Conservation (phyloP, 768 basidiomycete genomes). For the Gautieria morchelliformis region DNA sequence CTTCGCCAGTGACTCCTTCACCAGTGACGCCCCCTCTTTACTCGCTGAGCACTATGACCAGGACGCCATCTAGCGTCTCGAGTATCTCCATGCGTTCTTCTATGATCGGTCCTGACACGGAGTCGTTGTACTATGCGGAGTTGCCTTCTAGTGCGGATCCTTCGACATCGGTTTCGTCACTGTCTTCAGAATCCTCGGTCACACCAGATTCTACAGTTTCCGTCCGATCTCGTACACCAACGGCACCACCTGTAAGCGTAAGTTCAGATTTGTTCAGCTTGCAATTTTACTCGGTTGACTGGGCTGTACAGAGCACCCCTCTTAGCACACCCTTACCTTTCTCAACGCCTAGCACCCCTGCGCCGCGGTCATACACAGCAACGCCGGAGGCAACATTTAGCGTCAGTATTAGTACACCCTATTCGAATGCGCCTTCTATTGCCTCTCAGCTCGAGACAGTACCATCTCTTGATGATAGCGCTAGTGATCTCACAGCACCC, state of each 20-base stretch:
- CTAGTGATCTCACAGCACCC: constrained; percentile 15
- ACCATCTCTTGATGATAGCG: constrained; percentile 27
- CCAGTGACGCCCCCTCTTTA: constrained; percentile 22
- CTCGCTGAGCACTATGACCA: not conserved
- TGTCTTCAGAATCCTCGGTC: constrained; percentile 7
- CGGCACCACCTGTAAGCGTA: not conserved
- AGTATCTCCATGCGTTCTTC: constrained; percentile 8
- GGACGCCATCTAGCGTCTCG: constrained; percentile 6
- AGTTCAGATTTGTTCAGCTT: not conserved
- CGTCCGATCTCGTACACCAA: not conserved
- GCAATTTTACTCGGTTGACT: not conserved
- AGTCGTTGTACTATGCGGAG: constrained; percentile 3
- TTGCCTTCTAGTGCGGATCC: not conserved
- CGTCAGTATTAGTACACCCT: constrained; percentile 42
- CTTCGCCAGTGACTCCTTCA: constrained; percentile 20
- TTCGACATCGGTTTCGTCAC: not conserved
- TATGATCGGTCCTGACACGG: constrained; percentile 1
- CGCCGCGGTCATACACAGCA: constrained; percentile 26
- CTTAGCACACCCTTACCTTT: constrained; percentile 8
- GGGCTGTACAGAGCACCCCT: not conserved
- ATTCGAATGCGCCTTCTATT: constrained; percentile 39
- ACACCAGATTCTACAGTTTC: not conserved
- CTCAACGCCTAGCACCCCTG: constrained; percentile 28
- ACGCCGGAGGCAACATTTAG: constrained; percentile 34
- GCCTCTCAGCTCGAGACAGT: constrained; percentile 36